Conservation (phyloP, 805 yeast species). For the Yarrowia sp. region DNA sequence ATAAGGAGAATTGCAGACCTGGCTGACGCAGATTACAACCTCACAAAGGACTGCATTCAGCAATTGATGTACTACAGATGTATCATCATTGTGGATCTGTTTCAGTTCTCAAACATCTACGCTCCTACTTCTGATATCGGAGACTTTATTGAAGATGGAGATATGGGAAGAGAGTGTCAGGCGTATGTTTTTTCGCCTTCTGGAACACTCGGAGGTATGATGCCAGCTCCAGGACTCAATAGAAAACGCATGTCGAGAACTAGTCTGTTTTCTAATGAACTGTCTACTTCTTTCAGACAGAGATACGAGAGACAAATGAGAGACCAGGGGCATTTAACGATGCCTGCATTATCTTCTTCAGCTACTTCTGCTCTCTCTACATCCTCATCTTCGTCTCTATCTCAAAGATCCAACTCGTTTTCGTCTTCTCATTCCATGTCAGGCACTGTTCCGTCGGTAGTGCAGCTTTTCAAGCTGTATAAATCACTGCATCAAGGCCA, state of each 20-base stretch:
- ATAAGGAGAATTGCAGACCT: constrained; percentile 70
- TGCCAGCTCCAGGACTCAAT: constrained; percentile 22
- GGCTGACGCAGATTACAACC: constrained; percentile 73
- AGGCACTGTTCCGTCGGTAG: constrained; percentile 49
- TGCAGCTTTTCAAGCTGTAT: constrained; percentile 69
- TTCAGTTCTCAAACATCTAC: constrained; percentile 84
- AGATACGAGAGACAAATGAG: constrained; percentile 14
- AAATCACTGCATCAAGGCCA: constrained; percentile 75
- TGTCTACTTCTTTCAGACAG: constrained; percentile 16
- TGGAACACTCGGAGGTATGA: not conserved
- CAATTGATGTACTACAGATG: constrained; percentile 89
- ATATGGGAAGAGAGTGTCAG: constrained; percentile 80
- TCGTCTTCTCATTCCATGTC: constrained; percentile 3
- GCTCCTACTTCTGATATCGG: constrained; percentile 82
- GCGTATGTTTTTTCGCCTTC: constrained; percentile 59
- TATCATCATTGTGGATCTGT: constrained; percentile 76
- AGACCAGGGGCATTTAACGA: not conserved
- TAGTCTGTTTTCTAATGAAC: not conserved
- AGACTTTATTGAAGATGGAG: constrained; percentile 58
- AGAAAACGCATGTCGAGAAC: constrained; percentile 9
- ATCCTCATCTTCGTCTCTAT: constrained; percentile 34
- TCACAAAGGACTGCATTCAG: constrained; percentile 84
- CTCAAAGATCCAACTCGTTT: constrained; percentile 6
- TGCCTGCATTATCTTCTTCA: not conserved
- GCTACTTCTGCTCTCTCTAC: constrained; percentile 29